phyloP scores from a whole-genome alignment of 1,284 basidiomycete genomes.

The Sporisorium graminicola region DNA sequence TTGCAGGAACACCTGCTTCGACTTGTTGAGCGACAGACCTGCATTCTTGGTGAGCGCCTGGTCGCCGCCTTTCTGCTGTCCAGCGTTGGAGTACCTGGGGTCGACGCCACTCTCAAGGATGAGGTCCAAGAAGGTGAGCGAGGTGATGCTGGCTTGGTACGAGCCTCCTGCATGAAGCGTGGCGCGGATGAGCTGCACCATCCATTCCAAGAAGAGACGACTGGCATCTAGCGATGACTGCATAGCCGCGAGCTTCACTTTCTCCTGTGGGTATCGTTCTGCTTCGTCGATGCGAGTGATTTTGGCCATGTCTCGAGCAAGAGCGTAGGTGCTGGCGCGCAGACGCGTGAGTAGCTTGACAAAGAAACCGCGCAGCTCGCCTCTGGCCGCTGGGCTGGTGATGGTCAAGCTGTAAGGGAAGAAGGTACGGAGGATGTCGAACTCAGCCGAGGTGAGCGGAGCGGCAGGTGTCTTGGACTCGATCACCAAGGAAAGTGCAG shows the following conservation, averaged over 20 bases:
- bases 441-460: conserved; percentile 41
- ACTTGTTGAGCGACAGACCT: conserved; percentile 56
- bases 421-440: conserved; percentile 47
- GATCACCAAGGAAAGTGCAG: conserved; percentile 53
- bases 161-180: conserved; percentile 64
- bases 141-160: conserved; percentile 57
- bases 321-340: conserved; percentile 55
- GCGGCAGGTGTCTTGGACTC: conserved; percentile 57
- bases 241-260: conserved; percentile 32
- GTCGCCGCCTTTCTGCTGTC: conserved; percentile 12
- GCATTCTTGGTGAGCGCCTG: conserved; percentile 42
- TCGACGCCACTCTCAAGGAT: conserved; percentile 56
- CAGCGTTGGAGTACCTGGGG: conserved; percentile 28
- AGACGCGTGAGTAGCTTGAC: conserved; percentile 62
- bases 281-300: conserved; percentile 43
- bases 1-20: conserved; percentile 50
- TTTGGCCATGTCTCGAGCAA: conserved; percentile 36
- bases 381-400: conserved; percentile 55
- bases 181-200: conserved; percentile 34
- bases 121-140: conserved; percentile 56
- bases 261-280: conserved; percentile 37
- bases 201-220: conserved; percentile 39
- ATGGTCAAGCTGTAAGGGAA: conserved; percentile 53
- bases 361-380: conserved; percentile 57
- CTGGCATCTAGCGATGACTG: conserved; percentile 28